phyloP scores from a whole-genome alignment of 75 land plant genomes.

The Pinus taeda region DNA sequence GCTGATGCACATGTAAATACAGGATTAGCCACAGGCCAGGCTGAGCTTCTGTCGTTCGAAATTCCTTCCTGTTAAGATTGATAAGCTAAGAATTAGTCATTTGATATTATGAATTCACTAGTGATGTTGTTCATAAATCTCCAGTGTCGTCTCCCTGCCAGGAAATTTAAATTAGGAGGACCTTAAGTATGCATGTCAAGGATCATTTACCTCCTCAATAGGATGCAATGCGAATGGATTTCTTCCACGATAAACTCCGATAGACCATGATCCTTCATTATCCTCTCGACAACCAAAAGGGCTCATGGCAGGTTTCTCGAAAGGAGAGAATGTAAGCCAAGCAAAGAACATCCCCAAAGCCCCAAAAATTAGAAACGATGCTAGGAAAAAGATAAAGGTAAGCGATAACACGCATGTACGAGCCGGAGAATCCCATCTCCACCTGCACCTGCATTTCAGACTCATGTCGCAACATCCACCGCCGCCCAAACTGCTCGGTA shows the following conservation, averaged over 20 bases:
- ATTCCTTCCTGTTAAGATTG: conserved; percentile 45
- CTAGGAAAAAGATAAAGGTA: conserved; percentile 29
- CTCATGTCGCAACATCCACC: conserved; percentile 37
- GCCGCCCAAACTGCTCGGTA: conserved; percentile 5
- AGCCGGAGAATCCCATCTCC: conserved; percentile 24
- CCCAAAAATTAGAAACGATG: conserved; percentile 29
- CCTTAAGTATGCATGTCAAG: background rate
- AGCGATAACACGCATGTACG: conserved; percentile 30
- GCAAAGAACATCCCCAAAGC: conserved; percentile 36
- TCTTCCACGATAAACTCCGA: conserved; percentile 76
- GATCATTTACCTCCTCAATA: conserved; percentile 52
- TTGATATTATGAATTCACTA: background rate
- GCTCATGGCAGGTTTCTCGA: conserved; percentile 9
- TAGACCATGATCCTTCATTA: conserved; percentile 85
- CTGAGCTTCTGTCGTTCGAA: conserved; percentile 49
- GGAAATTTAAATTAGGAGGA: background rate
- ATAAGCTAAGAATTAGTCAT: background rate
- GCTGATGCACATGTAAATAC: conserved; percentile 78
- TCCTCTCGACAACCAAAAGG: conserved; percentile 58
- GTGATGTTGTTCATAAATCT: background rate
- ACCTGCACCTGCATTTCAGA: conserved; percentile 46
- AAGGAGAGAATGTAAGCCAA: conserved; percentile 44
- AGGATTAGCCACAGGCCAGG: conserved; percentile 97
- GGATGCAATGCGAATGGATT: conserved; percentile 69
- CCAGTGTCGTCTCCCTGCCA: background rate